phyloP scores from a whole-genome alignment of 2,329 filamentous ascomycete genomes.

The Sporothrix brunneoviolacea region DNA sequence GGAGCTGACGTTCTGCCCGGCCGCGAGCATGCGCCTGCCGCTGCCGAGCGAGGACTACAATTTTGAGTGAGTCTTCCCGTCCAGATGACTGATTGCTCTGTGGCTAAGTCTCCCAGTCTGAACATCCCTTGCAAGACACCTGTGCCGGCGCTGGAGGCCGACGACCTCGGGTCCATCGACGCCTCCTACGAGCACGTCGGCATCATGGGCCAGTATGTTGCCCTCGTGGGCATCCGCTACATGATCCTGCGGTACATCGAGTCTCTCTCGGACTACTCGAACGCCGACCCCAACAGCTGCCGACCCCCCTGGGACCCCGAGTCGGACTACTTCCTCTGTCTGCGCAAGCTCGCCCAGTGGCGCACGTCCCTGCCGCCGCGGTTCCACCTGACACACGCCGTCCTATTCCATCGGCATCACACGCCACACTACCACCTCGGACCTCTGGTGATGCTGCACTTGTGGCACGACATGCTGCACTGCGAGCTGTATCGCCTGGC shows the following conservation, averaged over 20 bases:
- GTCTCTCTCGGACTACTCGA: background rate
- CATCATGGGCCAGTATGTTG: background rate
- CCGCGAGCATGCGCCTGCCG: background rate
- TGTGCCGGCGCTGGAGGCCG: background rate
- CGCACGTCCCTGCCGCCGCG: background rate
- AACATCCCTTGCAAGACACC: background rate
- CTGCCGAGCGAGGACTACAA: background rate
- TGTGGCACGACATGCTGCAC: background rate
- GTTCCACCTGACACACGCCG: background rate
- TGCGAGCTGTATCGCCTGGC: background rate
- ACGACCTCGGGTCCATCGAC: background rate
- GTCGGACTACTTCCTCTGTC: background rate
- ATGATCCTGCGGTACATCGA: background rate
- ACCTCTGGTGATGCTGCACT: background rate
- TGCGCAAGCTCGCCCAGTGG: background rate
- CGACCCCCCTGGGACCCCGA: background rate
- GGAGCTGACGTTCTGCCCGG: background rate
- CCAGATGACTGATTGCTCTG: no score
- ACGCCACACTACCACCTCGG: background rate
- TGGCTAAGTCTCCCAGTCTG: no score
- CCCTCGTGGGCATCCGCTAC: background rate
- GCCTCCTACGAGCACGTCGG: background rate
- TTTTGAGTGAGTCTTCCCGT: background rate
- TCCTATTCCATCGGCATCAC: background rate
- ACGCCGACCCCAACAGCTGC: no score